Evolutionary conservation across 176 grass and related monocot species (phyloP).

Genomic region (Themeda triandra): DNA sequence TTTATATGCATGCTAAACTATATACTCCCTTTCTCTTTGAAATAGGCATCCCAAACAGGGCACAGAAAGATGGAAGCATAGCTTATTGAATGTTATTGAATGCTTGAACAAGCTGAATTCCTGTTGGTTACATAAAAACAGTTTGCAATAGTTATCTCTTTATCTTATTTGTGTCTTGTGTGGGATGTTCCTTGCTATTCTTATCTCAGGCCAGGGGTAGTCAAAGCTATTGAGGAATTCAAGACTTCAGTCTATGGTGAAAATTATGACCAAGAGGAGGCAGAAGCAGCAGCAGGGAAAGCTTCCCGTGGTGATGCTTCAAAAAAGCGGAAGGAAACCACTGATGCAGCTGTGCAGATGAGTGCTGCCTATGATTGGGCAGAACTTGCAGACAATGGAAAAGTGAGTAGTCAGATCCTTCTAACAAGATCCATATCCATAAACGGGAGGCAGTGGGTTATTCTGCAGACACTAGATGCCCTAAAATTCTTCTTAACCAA

Average conservation of each 20-base stretch:
- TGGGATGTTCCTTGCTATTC: slow-evolving; percentile 10
- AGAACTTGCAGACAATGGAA: slow-evolving; percentile 80
- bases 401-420: slow-evolving; percentile 43
- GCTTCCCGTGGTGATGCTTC: slow-evolving; percentile 39
- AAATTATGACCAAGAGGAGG: slow-evolving; percentile 88
- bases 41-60: slow-evolving; percentile 1
- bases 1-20: slow-evolving; percentile 22
- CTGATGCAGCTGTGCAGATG: slow-evolving; percentile 54
- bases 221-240: slow-evolving; percentile 75
- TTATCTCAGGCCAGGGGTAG: slow-evolving; percentile 57
- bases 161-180: slow-evolving; percentile 6
- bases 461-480: neutral
- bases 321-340: slow-evolving; percentile 72
- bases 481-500: neutral
- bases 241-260: slow-evolving; percentile 79
- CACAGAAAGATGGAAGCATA: neutral
- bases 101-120: slow-evolving; percentile 4
- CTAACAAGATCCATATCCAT: neutral
- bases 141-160: neutral
- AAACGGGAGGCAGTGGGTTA: neutral
- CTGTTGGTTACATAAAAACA: slow-evolving; percentile 1
- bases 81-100: neutral
- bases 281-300: slow-evolving; percentile 42
- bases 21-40: neutral
- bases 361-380: slow-evolving; percentile 68